Conservation (phyloP, 2,329 filamentous ascomycete genomes). For the Colletotrichum noveboracense region DNA sequence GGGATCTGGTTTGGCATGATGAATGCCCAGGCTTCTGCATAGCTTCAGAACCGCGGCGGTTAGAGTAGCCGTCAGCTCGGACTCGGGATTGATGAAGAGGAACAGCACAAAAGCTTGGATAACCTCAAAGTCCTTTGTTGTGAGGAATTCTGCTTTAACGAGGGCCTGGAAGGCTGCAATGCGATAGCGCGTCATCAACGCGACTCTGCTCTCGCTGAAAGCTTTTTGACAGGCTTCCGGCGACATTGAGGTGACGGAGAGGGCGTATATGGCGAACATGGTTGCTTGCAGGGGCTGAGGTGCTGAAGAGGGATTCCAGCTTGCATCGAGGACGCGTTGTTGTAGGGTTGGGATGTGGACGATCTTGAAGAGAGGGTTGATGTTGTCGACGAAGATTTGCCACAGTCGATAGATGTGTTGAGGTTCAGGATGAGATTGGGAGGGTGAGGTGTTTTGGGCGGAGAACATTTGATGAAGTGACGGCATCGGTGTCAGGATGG, state of each 20-base stretch:
- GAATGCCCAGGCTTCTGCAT: constrained; percentile 30
- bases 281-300: constrained; percentile 26
- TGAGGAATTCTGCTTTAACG: constrained; percentile 28
- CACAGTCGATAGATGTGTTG: constrained; percentile 33
- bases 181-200: constrained; percentile 27
- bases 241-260: constrained; percentile 27
- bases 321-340: constrained; percentile 32
- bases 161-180: constrained; percentile 28
- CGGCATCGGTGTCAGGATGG: constrained; percentile 11
- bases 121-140: constrained; percentile 31
- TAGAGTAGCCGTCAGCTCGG: constrained; percentile 29
- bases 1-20: constrained; percentile 14
- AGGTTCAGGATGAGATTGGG: constrained; percentile 32
- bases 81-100: constrained; percentile 31
- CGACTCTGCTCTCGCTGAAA: constrained; percentile 20
- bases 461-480: constrained; percentile 9
- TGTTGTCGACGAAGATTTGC: constrained; percentile 36
- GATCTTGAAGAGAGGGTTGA: constrained; percentile 36
- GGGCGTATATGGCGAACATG: constrained; percentile 32
- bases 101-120: constrained; percentile 34
- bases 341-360: constrained; percentile 36
- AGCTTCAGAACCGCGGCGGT: constrained; percentile 26
- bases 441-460: background rate
- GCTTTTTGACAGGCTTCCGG: constrained; percentile 17
- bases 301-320: constrained; percentile 25